These are phyloP conservation scores for Ulota crispa DNA, from an alignment of 225 moss, liverwort and hornwort species.

Conservation along the genomic window DNA sequence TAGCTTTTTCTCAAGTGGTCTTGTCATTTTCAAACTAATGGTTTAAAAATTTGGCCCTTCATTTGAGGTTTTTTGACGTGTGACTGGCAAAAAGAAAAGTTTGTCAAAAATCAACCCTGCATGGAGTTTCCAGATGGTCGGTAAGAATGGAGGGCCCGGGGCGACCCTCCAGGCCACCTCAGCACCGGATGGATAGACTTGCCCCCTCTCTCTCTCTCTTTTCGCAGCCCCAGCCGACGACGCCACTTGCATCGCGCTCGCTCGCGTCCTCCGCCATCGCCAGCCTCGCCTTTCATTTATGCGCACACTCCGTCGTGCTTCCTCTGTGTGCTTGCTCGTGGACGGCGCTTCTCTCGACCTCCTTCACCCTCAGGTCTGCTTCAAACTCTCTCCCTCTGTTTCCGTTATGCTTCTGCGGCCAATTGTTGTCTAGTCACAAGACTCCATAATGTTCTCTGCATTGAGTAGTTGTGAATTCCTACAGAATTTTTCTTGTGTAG, in stretches of 20 bases:
- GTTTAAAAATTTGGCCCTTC: too few relatives aligned
- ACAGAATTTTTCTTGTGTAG: not conserved
- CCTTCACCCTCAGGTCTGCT: not conserved
- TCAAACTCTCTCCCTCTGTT: too few relatives aligned
- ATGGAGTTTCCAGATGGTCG: not conserved
- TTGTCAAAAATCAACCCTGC: too few relatives aligned
- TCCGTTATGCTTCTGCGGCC: not conserved
- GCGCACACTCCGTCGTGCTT: not conserved
- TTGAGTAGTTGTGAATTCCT: not conserved
- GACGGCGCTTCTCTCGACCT: conserved; percentile 18
- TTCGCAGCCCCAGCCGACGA: too few relatives aligned
- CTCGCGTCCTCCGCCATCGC: not conserved
- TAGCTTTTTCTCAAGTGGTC: too few relatives aligned
- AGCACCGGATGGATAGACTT: conserved; percentile 20
- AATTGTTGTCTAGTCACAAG: not conserved
- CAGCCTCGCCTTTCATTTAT: not conserved
- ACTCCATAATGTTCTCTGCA: not conserved
- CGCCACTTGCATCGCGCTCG: not conserved
- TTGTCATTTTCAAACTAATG: too few relatives aligned
- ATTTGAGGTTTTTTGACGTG: too few relatives aligned
- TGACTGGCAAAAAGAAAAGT: too few relatives aligned
- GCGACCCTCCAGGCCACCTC: not conserved
- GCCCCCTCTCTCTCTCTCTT: not conserved
- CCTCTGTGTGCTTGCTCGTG: not conserved
- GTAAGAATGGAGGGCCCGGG: not conserved